Evolutionary conservation across 176 grass and related monocot genomes (phyloP).

Genomic region (Chloris gayana): DNA sequence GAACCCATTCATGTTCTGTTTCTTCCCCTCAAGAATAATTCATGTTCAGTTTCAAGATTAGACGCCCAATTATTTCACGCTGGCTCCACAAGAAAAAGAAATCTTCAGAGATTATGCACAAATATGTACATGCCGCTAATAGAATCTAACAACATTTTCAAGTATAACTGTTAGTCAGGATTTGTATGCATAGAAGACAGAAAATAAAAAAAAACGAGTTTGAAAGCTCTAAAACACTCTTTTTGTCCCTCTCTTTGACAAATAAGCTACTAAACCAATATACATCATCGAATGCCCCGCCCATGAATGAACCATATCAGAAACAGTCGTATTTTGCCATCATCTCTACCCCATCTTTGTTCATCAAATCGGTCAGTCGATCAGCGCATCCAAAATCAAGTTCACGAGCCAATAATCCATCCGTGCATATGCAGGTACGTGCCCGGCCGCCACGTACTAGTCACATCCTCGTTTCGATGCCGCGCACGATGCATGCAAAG

Average conservation of each 20-base stretch:
- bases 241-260: neutral
- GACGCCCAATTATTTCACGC: no score
- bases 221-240: slow-evolving; percentile 18
- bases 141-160: slow-evolving; percentile 14
- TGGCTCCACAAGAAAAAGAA: neutral
- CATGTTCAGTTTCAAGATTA: no score
- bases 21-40: no score
- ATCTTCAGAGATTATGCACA: slow-evolving; percentile 4
- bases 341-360: neutral
- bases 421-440: neutral
- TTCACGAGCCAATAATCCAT: slow-evolving; percentile 1
- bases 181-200: neutral
- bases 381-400: slow-evolving; percentile 8
- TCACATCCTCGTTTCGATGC: neutral
- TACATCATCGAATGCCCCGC: slow-evolving; percentile 27
- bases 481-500: neutral
- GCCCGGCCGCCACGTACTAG: neutral
- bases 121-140: neutral
- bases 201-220: neutral
- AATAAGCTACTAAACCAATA: slow-evolving; percentile 54
- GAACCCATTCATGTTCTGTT: no score
- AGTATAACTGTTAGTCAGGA: neutral
- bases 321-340: slow-evolving; percentile 11
- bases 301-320: slow-evolving; percentile 12
- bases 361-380: neutral